Base-by-base conservation (phyloP, 305 asterid species). In the Stenogyne calaminthoides region DNA sequence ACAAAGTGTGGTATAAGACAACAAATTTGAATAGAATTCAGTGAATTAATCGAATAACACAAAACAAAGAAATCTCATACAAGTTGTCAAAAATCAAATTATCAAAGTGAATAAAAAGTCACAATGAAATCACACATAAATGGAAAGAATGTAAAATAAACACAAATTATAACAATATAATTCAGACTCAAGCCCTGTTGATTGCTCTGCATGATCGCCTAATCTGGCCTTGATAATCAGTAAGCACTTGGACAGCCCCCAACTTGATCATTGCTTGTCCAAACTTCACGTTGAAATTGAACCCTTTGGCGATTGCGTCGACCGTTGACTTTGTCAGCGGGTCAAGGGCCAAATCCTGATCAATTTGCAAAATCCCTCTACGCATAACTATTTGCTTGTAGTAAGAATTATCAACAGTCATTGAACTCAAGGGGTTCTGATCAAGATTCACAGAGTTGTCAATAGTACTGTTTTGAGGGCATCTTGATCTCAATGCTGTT, bases 251-350 rank as follows among this genome's bases (percentile, higher is more conserved):
- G 55, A 89, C 83, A 8, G 60, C 59, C 3, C 96, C 93, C 76
- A 89, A 46, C 76, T 82, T 89, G 79, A 85, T 62, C 93, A 89
- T 84, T 67, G 92, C 92, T 14, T 79, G 73, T 10, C 91, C 95
- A 36, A 89, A 89, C 27, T 59, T 80, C 0, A 37, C 2, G 12
- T 19, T 40, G 70, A 89, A 89, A 64, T 87, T 83, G 34, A 22
- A 14, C 1, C 82, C 81, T 0, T 37, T 65, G 8, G 85, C 83
- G 37, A 84, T 77, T 59, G 54, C 78, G 32, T 16, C 29, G 6
- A 88, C 90, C 0, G 73, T 75, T 11, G 64, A 7, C 18, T 42
- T 82, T 1, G 89, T 75, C 44, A 58, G 62, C 4, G 69, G 73
- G 56, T 89, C 96, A 27, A 77, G 66, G 2, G 91, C 94, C 44